A percentile compares a stretch with the other conserved stretches of the same genome.
Evolutionary conservation across 768 basidiomycete species (phyloP).

Genomic region (Naganishia kalamii): DNA sequence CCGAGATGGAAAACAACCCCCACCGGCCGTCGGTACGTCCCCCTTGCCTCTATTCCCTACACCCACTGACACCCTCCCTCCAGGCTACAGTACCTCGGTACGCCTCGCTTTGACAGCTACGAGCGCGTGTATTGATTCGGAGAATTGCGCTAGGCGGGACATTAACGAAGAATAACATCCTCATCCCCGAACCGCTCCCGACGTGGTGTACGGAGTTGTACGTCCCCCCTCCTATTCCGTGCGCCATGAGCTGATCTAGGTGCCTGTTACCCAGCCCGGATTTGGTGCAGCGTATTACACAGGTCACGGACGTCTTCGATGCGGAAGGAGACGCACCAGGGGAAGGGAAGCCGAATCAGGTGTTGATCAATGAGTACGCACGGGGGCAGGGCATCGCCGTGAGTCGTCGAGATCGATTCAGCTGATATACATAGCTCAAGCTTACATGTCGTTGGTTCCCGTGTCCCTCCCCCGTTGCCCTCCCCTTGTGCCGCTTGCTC

Average conservation of each 20-base stretch:
- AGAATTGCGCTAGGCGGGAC: slow-evolving; percentile 62
- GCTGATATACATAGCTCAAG: slow-evolving; percentile 5
- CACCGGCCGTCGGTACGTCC: slow-evolving; percentile 59
- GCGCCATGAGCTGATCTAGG: slow-evolving; percentile 15
- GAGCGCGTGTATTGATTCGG: not conserved
- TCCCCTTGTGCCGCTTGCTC: not conserved
- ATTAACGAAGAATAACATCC: slow-evolving; percentile 57
- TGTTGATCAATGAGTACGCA: slow-evolving; percentile 86
- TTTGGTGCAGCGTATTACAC: slow-evolving; percentile 62
- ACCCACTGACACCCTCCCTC: not conserved
- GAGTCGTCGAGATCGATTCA: slow-evolving; percentile 31
- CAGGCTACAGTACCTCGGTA: slow-evolving; percentile 47
- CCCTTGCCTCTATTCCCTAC: not conserved
- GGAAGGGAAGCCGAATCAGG: slow-evolving; percentile 65
- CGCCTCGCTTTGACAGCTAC: not conserved
- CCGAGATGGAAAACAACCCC: slow-evolving; percentile 70
- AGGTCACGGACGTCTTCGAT: slow-evolving; percentile 58
- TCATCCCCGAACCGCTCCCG: slow-evolving; percentile 67
- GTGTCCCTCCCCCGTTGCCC: not conserved
- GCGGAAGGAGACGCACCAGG: slow-evolving; percentile 42
- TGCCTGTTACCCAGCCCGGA: slow-evolving; percentile 59
- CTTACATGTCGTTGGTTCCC: not conserved
- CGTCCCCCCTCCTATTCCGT: slow-evolving; percentile 31
- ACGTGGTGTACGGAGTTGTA: slow-evolving; percentile 64
- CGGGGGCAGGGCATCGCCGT: slow-evolving; percentile 93